A percentile compares a stretch with the other conserved stretches of the same genome.
Conservation (phyloP, 148 eudicot species). For the Rhododendron mucronatum region DNA sequence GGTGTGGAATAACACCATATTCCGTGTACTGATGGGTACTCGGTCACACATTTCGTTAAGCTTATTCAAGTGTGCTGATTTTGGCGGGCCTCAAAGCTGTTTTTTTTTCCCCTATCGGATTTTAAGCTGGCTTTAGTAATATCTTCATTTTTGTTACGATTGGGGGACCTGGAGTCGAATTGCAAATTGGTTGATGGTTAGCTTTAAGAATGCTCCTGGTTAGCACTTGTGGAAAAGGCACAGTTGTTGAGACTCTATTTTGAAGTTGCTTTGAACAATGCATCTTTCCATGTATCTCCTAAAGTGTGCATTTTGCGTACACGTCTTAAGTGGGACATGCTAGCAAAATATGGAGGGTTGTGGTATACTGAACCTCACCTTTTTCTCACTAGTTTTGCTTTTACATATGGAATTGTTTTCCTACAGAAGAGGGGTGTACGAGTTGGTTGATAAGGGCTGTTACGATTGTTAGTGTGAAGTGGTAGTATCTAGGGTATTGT, state of each 20-base stretch:
- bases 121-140: no score
- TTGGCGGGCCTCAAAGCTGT: no score
- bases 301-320: background rate
- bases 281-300: background rate
- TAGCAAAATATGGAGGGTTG: background rate
- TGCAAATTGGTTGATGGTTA: background rate
- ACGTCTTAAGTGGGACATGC: background rate
- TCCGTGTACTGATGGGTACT: background rate
- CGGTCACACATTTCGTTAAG: no score
- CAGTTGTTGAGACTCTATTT: background rate
- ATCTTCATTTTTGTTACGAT: no score
- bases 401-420: background rate
- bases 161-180: background rate
- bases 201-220: background rate
- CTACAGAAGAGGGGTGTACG: background rate
- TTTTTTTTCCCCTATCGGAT: no score
- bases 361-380: background rate
- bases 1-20: background rate
- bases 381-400: background rate
- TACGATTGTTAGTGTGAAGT: background rate
- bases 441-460: background rate
- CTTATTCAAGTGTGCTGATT: no score
- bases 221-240: background rate
- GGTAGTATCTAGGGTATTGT: background rate
- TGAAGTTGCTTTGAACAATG: background rate